Evolutionary conservation across 2,329 filamentous ascomycete species (phyloP), one percentile per base, ranked within the genome.

Genomic region (Botrytis paeoniae): DNA sequence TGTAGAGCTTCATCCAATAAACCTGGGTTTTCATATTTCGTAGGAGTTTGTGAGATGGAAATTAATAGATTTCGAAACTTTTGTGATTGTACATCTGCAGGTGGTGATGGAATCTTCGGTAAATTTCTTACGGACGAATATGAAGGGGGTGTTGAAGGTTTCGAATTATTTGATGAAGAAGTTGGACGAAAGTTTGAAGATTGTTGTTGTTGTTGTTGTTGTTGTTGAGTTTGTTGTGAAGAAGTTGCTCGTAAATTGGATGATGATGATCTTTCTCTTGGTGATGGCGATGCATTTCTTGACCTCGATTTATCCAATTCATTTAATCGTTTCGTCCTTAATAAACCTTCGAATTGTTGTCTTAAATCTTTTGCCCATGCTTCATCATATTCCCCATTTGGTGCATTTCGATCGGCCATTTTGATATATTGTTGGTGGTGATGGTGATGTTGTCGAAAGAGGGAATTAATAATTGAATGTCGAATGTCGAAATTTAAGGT

Each of bases 11-110:
- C 95, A 81, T 99, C 96, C 70, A 99, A 85, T 18, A 98, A 85
- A 51, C 96, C 96, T 0, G 96, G 95, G 82, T 99, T 98, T 83
- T 99, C 96, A 84, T 97, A 99, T 81, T 95, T 96, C 32, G 91
- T 92, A 29, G 96, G 96, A 63, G 94, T 97, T 74, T 92, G 87
- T 25, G 95, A 97, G 32, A 98, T 84, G 32, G 93, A 94, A 77
- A 97, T 88, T 62, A 98, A 87, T 75, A 97, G 88, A 83, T 92
- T 97, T 78, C 92, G 88, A 78, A 95, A 94, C 78, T 93, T 93
- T 75, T 92, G 86, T 0, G 91, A 92, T 32, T 88, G 85, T 72
- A 87, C 84, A 81, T 95, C 92, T 79, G 89, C 86, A 10, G 96
- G 95, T 37, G 94, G 87, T 20, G 91, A 91, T 5, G 96, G 95